Percentiles rank a stretch among this genome's conserved stretches.
These are phyloP conservation scores for Blastomyces emzantsi DNA, from an alignment of 2,329 filamentous ascomycete species.

Conservation along the genomic window DNA sequence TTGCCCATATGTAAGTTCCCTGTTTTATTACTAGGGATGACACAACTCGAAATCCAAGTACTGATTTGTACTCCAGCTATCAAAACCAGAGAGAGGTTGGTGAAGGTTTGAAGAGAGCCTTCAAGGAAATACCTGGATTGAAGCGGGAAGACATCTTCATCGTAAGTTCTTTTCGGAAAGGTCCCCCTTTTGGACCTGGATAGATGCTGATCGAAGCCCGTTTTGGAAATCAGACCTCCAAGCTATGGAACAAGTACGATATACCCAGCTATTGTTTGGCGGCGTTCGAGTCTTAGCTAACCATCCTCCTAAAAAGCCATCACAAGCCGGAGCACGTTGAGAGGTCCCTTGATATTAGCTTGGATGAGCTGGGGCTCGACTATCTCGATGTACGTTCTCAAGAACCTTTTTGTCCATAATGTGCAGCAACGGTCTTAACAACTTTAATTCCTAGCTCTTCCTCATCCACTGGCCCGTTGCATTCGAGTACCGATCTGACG, in stretches of 20 bases:
- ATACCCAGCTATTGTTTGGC: not conserved
- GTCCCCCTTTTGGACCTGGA: not conserved
- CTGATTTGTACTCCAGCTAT: slow-evolving; percentile 20
- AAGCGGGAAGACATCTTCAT: slow-evolving; percentile 37
- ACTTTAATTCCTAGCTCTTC: slow-evolving; percentile 24
- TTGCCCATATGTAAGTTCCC: slow-evolving; percentile 29
- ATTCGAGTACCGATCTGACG: slow-evolving; percentile 28
- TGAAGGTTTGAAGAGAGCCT: slow-evolving; percentile 28
- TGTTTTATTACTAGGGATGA: not conserved
- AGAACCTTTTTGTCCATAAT: not conserved
- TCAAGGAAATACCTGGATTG: slow-evolving; percentile 31
- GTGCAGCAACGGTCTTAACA: slow-evolving; percentile 16
- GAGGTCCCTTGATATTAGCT: slow-evolving; percentile 15
- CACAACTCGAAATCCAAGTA: not conserved
- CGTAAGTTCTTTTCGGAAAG: slow-evolving; percentile 19
- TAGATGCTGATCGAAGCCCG: not conserved
- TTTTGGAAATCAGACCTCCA: slow-evolving; percentile 40
- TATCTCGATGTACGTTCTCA: slow-evolving; percentile 42
- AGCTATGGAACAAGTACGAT: slow-evolving; percentile 49
- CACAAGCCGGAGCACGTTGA: slow-evolving; percentile 37
- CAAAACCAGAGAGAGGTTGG: slow-evolving; percentile 33
- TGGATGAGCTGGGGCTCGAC: slow-evolving; percentile 21
- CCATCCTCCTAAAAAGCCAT: slow-evolving; percentile 21
- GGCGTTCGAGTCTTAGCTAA: not conserved
- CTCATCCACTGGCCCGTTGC: slow-evolving; percentile 41